phyloP scores from a whole-genome alignment of 352 stramenopile species.

The Phytopythium montanum region DNA sequence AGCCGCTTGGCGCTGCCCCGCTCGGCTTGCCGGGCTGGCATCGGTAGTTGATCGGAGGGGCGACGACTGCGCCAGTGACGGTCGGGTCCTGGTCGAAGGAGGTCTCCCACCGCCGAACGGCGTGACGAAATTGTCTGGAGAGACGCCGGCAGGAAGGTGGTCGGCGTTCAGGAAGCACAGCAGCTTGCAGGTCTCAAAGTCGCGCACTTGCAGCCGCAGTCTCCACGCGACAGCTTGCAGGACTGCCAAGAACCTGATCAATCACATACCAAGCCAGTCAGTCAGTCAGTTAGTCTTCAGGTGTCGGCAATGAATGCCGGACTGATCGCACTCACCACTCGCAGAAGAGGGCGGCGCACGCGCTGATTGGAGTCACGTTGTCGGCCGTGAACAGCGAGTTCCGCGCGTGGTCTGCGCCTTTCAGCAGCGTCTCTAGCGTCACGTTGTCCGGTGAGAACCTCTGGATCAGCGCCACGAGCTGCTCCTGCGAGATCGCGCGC shows the following conservation, averaged over 20 bases:
- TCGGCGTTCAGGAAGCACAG: constrained; percentile 55
- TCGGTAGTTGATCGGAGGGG: neutral
- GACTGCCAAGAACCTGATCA: constrained; percentile 43
- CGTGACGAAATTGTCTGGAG: neutral
- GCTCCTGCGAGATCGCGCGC: constrained; percentile 59
- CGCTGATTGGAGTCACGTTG: constrained; percentile 78
- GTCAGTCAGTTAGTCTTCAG: neutral
- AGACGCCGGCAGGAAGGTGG: constrained; percentile 25
- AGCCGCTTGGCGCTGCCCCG: constrained; percentile 24
- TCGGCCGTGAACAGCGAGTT: constrained; percentile 66
- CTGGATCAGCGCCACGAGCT: constrained; percentile 44
- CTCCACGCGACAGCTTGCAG: constrained; percentile 75
- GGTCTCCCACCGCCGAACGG: neutral
- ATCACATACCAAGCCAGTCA: neutral
- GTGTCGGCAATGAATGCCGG: neutral
- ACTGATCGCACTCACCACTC: constrained; percentile 54
- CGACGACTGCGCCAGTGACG: neutral
- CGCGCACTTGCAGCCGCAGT: constrained; percentile 29
- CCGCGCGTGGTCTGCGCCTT: constrained; percentile 40
- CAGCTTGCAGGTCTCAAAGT: constrained; percentile 34
- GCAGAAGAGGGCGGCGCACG: constrained; percentile 85
- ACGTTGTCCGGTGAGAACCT: constrained; percentile 42
- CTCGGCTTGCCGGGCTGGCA: neutral
- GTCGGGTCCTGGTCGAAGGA: neutral
- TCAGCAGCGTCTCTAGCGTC: constrained; percentile 22